Evolutionary conservation across 345 rosid species (phyloP), one percentile per base, ranked within the genome.

Genomic region (Hirschfeldia incana): DNA sequence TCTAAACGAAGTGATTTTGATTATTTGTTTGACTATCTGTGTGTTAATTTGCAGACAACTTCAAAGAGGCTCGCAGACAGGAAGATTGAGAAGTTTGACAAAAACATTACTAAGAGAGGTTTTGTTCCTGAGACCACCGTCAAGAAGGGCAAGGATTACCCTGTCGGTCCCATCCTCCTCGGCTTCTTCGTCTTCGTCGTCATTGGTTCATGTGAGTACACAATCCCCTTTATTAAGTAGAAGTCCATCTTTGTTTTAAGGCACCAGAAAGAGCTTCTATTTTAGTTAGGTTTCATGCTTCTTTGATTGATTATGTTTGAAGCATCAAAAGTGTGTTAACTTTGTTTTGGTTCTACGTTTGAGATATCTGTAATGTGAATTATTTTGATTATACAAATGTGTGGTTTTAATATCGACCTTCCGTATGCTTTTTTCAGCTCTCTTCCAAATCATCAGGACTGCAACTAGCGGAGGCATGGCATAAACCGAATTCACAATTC

Each of bases 381-480:
- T 21, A 21, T 21, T 21, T 21, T 39, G 68, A 36, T 42, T 61
- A 3, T 27, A 29, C 8, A 0, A 6, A 10, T 74, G 34, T 44
- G 51, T 64, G 0, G 21, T 4, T 17, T 9, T 32, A 15, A 7
- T 21, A 21, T 36, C n/a, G 32, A 67, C 42, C 16, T 46, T 75
- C 16, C 30, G 37, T 36, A 1, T 29, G 67, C 8, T 77, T 68
- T 73, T 66, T 29, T 29, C 98, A 90, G 98, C 97, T 78, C 90
- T 95, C 8, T 95, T 95, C 87, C 98, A 95, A 88, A 93, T 95
- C 74, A 95, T 93, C 86, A 87, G 99, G 86, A 95, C 96, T 0
- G 97, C 99, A 17, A 86, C 98, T 12, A 86, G 89, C 26, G 89
- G 89, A 68, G 91, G 94, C 79, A 81, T 84, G 92, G 91, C 92